phyloP scores from a whole-genome alignment of 2,329 filamentous ascomycete species.

The Sporothrix globosa region DNA sequence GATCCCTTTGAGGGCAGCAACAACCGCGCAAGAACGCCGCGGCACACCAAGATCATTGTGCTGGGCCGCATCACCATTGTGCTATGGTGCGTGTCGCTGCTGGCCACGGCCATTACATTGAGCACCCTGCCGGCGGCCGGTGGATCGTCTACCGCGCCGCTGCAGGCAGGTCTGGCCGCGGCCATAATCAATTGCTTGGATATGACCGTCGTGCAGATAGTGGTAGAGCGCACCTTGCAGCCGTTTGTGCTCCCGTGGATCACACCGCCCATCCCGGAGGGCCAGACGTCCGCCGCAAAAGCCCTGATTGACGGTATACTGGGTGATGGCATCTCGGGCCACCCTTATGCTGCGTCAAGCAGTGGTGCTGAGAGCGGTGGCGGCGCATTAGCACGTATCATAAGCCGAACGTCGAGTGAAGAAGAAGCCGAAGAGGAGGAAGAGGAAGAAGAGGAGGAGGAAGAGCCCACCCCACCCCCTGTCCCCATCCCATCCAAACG shows the following conservation, averaged over 20 bases:
- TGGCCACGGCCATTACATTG: constrained; percentile 40
- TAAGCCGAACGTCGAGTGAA: constrained; percentile 12
- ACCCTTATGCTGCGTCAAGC: neutral
- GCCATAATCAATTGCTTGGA: constrained; percentile 30
- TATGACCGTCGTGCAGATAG: constrained; percentile 28
- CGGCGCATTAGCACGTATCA: neutral
- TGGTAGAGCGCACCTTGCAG: constrained; percentile 33
- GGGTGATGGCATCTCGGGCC: constrained; percentile 34
- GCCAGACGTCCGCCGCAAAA: constrained; percentile 30
- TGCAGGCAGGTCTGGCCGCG: constrained; percentile 33
- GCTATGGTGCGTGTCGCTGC: constrained; percentile 40
- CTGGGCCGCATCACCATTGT: constrained; percentile 40
- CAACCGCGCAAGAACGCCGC: constrained; percentile 39
- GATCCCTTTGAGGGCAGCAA: constrained; percentile 37
- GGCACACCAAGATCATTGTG: constrained; percentile 42
- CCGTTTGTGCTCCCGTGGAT: constrained; percentile 39
- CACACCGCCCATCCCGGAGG: constrained; percentile 32
- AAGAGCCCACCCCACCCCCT: neutral
- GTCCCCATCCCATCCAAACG: constrained; percentile 5
- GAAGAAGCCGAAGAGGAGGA: neutral
- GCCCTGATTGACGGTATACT: constrained; percentile 33
- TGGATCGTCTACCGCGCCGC: neutral
- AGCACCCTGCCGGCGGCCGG: constrained; percentile 16
- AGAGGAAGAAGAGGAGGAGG: neutral
- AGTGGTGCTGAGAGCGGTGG: neutral